Base-by-base conservation (phyloP, 2,329 filamentous ascomycete species). In the Botrytis elliptica region DNA sequence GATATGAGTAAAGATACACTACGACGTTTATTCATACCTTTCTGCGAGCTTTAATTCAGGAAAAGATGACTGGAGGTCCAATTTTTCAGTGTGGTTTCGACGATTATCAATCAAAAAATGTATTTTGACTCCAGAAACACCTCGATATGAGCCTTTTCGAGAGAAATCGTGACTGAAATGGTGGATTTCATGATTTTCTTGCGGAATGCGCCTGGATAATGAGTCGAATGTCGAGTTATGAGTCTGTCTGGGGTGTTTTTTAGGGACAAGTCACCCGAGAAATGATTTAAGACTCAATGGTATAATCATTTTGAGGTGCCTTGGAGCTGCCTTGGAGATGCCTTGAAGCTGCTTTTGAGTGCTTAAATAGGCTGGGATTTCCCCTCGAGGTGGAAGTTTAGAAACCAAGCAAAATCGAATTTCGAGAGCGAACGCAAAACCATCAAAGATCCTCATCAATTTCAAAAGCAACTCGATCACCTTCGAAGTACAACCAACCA, bases 1-100 rank as follows among this genome's bases (percentile, higher is more conserved):
- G 22, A 62, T 62, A 40, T 62, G 5, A 4, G 33, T 18, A 36
- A 36, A 8, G 3, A 38, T 38, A 16, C 7, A 38, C 20, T 18
- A 0, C 2, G 22, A 9, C 0, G 0, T 12, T 40, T 6, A 16
- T 62, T 38, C 20, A 16, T n/a, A 62, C 7, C 4, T 16, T 7
- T 16, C 1, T 62, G 6, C 3, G 36, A 8, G 2, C 40, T 42
- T 42, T 16, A 0, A 42, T 42, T 5, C 5, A 16, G 0, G 14
- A 42, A 16, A 42, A 42, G 12, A 16, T 42, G 40, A 42, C 40
- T 42, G 40, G 40, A 16, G 14, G 40, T 42, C 40, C 14, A 42
- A 42, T 1, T 42, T 42, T 42, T 3, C 14, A 42, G 40, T 4
- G 12, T 16, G 12, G 0, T 42, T 42, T 63, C 0, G 1, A n/a